phyloP scores from a whole-genome alignment of 257 asterid species.

The Penstemon newberryi region DNA sequence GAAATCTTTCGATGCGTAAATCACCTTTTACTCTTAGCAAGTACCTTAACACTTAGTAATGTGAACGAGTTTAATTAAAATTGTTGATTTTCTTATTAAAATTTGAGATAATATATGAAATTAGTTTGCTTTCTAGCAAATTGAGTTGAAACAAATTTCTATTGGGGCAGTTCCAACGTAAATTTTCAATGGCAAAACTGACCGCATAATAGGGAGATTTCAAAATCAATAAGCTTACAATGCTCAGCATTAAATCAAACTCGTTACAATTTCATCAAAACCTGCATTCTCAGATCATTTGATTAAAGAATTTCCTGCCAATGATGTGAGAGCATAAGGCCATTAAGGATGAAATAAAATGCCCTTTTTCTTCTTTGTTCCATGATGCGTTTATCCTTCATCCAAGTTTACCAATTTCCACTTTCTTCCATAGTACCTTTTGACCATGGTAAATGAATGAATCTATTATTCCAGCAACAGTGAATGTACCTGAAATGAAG shows the following conservation, averaged over 20 bases:
- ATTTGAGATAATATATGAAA: too few relatives aligned
- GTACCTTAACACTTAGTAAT: too few relatives aligned
- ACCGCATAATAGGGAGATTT: constrained; percentile 17
- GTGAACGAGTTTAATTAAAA: too few relatives aligned
- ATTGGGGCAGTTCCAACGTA: background rate
- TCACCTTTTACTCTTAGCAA: too few relatives aligned
- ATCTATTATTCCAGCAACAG: constrained; percentile 93
- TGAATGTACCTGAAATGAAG: constrained; percentile 59
- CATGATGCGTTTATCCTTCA: constrained; percentile 24
- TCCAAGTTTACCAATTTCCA: constrained; percentile 74
- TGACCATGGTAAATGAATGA: constrained; percentile 83
- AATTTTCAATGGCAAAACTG: constrained; percentile 23
- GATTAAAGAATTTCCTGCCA: background rate
- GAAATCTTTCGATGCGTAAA: too few relatives aligned
- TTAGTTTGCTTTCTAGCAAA: too few relatives aligned
- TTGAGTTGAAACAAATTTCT: background rate
- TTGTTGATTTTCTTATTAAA: too few relatives aligned
- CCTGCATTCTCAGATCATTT: constrained; percentile 21
- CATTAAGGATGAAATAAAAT: constrained; percentile 15
- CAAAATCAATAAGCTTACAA: constrained; percentile 11
- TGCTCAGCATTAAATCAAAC: constrained; percentile 27
- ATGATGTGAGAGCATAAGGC: constrained; percentile 20
- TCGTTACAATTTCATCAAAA: constrained; percentile 13
- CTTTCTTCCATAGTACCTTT: constrained; percentile 80
- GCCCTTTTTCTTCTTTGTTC: constrained; percentile 15